Conservation (phyloP, 192 early-diverging fungal genomes). For the Entomortierella lignicola region DNA sequence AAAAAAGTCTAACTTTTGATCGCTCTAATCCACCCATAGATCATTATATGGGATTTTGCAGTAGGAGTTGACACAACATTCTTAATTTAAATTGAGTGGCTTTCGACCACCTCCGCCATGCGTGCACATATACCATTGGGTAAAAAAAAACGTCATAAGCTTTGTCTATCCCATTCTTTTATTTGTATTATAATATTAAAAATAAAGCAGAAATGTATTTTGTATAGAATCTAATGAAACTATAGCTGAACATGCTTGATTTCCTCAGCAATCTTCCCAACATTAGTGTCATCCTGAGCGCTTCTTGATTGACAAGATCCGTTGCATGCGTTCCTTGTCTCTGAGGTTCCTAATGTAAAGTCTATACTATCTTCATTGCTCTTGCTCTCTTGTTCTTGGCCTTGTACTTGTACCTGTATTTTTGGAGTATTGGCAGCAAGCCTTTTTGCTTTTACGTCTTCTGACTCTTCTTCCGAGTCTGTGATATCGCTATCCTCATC, state of each 20-base stretch:
- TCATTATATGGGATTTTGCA: slow-evolving; percentile 80
- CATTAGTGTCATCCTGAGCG: not conserved
- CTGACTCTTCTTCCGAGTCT: slow-evolving; percentile 5
- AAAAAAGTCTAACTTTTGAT: not conserved
- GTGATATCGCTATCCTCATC: slow-evolving; percentile 14
- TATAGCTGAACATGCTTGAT: slow-evolving; percentile 13
- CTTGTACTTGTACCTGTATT: slow-evolving; percentile 21
- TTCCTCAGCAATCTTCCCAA: slow-evolving; percentile 7
- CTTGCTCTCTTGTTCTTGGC: not conserved
- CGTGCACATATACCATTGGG: not conserved
- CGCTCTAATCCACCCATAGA: no score
- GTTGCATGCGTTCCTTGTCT: slow-evolving; percentile 14
- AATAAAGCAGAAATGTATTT: not conserved
- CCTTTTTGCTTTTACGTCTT: slow-evolving; percentile 20
- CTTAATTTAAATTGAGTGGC: slow-evolving; percentile 30
- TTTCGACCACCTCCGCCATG: not conserved
- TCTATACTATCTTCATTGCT: not conserved
- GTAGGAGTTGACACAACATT: slow-evolving; percentile 70
- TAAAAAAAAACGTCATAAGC: not conserved
- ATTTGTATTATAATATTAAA: not conserved
- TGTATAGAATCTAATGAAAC: not conserved
- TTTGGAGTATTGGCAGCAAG: slow-evolving; percentile 43
- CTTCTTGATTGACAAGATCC: slow-evolving; percentile 24
- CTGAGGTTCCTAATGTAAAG: not conserved
- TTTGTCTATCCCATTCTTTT: not conserved